Percentiles rank a stretch among this genome's conserved stretches.
Conservation (phyloP, 2,329 filamentous ascomycete species). For the Trichophyton benhamiae region DNA sequence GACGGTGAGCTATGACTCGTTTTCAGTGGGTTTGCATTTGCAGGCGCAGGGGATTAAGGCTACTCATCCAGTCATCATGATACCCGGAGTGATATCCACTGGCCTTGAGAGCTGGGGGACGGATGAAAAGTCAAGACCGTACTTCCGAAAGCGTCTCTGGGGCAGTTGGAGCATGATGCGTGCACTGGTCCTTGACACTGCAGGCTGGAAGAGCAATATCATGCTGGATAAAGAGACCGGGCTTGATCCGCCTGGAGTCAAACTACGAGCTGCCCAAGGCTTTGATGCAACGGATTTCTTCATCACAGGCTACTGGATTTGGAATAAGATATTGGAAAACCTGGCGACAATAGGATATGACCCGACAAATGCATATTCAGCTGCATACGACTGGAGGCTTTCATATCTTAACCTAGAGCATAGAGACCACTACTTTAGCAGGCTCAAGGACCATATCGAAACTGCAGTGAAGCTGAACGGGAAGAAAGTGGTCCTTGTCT, state of each 20-base stretch:
- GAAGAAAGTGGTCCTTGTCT: conserved; percentile 73
- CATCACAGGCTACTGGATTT: conserved; percentile 86
- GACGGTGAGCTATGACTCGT: conserved; percentile 82
- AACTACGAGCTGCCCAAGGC: conserved; percentile 83
- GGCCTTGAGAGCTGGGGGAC: conserved; percentile 96
- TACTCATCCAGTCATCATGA: conserved; percentile 86
- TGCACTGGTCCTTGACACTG: conserved; percentile 82
- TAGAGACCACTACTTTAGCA: conserved; percentile 86
- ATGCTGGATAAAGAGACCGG: conserved; percentile 92
- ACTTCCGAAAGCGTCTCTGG: conserved; percentile 91
- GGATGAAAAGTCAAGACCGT: conserved; percentile 66
- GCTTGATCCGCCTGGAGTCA: conserved; percentile 78
- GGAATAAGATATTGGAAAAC: conserved; percentile 98
- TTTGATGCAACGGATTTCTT: conserved; percentile 94
- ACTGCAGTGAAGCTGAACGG: conserved; percentile 59
- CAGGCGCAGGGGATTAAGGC: conserved; percentile 67
- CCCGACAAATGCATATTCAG: conserved; percentile 58
- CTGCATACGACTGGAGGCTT: conserved; percentile 81
- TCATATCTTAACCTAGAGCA: conserved; percentile 81
- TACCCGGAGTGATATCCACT: conserved; percentile 94
- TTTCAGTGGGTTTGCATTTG: conserved; percentile 76
- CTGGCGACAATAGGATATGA: conserved; percentile 93
- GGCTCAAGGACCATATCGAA: conserved; percentile 83
- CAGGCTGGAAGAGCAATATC: conserved; percentile 88
- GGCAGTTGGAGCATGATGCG: conserved; percentile 99